Conservation (phyloP, 2,329 filamentous ascomycete genomes). For the Talaromyces sp. region DNA sequence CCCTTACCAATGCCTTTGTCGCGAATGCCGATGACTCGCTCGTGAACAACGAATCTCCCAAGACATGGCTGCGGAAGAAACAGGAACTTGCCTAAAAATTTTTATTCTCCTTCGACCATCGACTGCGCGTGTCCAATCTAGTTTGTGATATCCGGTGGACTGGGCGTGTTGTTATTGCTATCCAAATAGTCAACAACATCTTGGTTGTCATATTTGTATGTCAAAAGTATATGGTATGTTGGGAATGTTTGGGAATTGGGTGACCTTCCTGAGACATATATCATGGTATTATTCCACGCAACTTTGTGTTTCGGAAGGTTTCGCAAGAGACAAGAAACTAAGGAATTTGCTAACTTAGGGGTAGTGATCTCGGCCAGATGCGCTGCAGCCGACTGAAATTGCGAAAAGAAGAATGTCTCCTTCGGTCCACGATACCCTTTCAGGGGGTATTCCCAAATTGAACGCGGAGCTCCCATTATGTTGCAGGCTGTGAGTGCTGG, state of each 20-base stretch:
- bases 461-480: too few relatives aligned
- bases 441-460: slow-evolving; percentile 25
- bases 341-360: slow-evolving; percentile 22
- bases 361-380: slow-evolving; percentile 38
- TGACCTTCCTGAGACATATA: slow-evolving; percentile 30
- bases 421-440: slow-evolving; percentile 39
- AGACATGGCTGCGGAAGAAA: slow-evolving; percentile 29
- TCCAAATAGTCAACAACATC: slow-evolving; percentile 41
- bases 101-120: slow-evolving; percentile 39
- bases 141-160: slow-evolving; percentile 33
- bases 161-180: slow-evolving; percentile 25
- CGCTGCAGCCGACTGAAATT: slow-evolving; percentile 33
- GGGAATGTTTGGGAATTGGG: slow-evolving; percentile 42
- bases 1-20: slow-evolving; percentile 36
- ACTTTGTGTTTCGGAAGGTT: too few relatives aligned
- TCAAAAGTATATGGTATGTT: slow-evolving; percentile 37
- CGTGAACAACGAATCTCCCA: slow-evolving; percentile 37
- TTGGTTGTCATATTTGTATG: slow-evolving; percentile 28
- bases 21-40: slow-evolving; percentile 40
- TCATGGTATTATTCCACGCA: background rate
- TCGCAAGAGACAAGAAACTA: too few relatives aligned
- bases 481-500: too few relatives aligned
- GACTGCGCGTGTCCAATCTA: slow-evolving; percentile 37
- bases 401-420: slow-evolving; percentile 40
- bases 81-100: slow-evolving; percentile 32